Conservation (phyloP, 352 stramenopile genomes). For the Pythium utonaiense region DNA sequence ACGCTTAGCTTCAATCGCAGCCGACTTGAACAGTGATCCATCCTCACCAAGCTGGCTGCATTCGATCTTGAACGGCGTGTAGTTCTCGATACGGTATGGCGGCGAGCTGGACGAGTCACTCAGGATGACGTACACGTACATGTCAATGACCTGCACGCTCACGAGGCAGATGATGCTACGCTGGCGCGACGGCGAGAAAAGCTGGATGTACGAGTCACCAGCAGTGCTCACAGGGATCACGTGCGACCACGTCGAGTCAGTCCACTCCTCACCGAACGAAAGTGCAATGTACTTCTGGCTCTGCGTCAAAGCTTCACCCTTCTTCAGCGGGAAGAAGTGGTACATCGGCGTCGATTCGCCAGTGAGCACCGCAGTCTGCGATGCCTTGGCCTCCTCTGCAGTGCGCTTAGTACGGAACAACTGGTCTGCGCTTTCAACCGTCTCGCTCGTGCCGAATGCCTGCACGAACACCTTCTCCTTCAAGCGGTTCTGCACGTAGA, state of each 20-base stretch:
- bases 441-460: slow-evolving; percentile 62
- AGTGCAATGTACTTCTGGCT: slow-evolving; percentile 80
- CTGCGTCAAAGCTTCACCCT: slow-evolving; percentile 47
- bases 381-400: slow-evolving; percentile 50
- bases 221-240: slow-evolving; percentile 73
- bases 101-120: slow-evolving; percentile 76
- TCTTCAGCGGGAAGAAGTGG: slow-evolving; percentile 77
- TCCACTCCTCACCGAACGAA: slow-evolving; percentile 69
- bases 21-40: slow-evolving; percentile 45
- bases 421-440: slow-evolving; percentile 57
- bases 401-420: slow-evolving; percentile 64
- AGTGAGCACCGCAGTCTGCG: slow-evolving; percentile 46
- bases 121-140: slow-evolving; percentile 86
- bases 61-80: slow-evolving; percentile 77
- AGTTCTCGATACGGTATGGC: slow-evolving; percentile 87
- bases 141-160: slow-evolving; percentile 85
- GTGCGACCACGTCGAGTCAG: slow-evolving; percentile 59
- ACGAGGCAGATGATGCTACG: slow-evolving; percentile 78
- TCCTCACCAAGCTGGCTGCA: slow-evolving; percentile 59
- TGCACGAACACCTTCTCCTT: slow-evolving; percentile 78
- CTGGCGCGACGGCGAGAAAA: slow-evolving; percentile 72
- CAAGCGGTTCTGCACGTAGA: slow-evolving; percentile 81
- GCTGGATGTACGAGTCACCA: slow-evolving; percentile 75
- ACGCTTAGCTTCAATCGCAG: slow-evolving; percentile 43
- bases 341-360: slow-evolving; percentile 71